Evolutionary conservation across 192 early-diverging fungal genomes (phyloP).

Genomic region (Dissophora ornata): DNA sequence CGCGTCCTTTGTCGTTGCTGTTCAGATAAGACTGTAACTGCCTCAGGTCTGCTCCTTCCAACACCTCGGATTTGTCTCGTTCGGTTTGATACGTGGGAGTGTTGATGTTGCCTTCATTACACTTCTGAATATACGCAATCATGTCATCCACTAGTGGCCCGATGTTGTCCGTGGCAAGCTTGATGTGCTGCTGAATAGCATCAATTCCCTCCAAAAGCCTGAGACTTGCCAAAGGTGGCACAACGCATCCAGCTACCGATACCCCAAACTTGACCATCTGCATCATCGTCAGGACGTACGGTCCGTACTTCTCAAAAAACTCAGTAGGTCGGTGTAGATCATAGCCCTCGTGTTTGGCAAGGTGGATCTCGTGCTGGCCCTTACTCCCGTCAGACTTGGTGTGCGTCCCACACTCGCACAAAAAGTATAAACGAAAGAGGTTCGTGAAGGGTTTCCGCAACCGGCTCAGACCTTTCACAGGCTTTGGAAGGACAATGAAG

Average conservation of each 20-base stretch:
- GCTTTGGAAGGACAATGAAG: slow-evolving; percentile 19
- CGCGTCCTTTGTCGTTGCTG: neutral
- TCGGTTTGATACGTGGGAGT: neutral
- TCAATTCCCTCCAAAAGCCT: neutral
- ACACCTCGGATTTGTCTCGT: neutral
- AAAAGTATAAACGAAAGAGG: slow-evolving; percentile 12
- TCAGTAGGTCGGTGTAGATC: slow-evolving; percentile 5
- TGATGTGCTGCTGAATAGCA: neutral
- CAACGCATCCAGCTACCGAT: neutral
- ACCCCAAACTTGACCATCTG: slow-evolving; percentile 21
- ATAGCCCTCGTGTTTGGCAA: slow-evolving; percentile 20
- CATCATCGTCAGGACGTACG: slow-evolving; percentile 20
- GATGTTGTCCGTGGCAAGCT: neutral
- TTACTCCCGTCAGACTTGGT: neutral
- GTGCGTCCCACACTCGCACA: slow-evolving; percentile 17
- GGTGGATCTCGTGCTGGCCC: neutral
- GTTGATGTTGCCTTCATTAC: neutral
- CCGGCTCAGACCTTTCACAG: neutral
- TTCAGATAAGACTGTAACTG: slow-evolving; percentile 4
- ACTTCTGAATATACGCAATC: neutral
- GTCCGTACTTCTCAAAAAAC: slow-evolving; percentile 31
- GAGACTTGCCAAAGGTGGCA: neutral
- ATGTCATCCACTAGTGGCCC: neutral
- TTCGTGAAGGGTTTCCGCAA: neutral
- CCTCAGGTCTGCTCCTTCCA: slow-evolving; percentile 7